These are phyloP conservation scores for Cornus kousa DNA, from an alignment of 148 eudicot species.

Conservation along the genomic window DNA sequence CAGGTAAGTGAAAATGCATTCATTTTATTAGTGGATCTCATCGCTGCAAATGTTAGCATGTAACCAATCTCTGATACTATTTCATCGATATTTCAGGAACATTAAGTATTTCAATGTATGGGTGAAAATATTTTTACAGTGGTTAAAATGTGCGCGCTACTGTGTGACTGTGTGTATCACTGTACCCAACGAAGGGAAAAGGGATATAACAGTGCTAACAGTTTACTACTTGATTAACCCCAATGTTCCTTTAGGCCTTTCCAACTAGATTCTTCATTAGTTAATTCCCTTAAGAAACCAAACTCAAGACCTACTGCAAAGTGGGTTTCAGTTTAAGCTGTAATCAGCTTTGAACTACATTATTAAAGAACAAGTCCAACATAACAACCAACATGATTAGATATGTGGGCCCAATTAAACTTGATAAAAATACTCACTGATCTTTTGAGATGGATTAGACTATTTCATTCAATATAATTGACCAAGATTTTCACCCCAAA, in stretches of 20 bases:
- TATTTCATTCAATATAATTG: background rate
- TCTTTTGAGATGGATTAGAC: background rate
- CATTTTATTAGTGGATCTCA: too few species aligned
- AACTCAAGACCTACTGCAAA: background rate
- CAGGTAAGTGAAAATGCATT: too few species aligned
- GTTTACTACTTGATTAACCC: background rate
- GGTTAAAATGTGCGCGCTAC: too few species aligned
- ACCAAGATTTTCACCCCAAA: background rate
- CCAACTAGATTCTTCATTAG: background rate
- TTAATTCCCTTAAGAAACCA: background rate
- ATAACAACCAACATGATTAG: conserved; percentile 26
- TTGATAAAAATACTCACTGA: background rate
- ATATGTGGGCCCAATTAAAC: conserved; percentile 9
- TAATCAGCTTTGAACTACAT: background rate
- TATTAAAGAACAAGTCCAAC: conserved; percentile 1
- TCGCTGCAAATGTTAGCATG: too few species aligned
- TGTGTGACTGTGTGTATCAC: too few species aligned
- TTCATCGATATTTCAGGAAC: too few species aligned
- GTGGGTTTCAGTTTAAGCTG: conserved; percentile 3
- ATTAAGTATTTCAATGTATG: too few species aligned
- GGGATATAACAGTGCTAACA: background rate
- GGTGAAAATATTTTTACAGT: too few species aligned
- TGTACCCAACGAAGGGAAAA: background rate
- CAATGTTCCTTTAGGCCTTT: background rate
- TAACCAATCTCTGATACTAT: too few species aligned